Percentiles rank a stretch among this genome's conserved stretches.
phyloP scores from a whole-genome alignment of 2,329 filamentous ascomycete species.

The Xylariaceae sp. region DNA sequence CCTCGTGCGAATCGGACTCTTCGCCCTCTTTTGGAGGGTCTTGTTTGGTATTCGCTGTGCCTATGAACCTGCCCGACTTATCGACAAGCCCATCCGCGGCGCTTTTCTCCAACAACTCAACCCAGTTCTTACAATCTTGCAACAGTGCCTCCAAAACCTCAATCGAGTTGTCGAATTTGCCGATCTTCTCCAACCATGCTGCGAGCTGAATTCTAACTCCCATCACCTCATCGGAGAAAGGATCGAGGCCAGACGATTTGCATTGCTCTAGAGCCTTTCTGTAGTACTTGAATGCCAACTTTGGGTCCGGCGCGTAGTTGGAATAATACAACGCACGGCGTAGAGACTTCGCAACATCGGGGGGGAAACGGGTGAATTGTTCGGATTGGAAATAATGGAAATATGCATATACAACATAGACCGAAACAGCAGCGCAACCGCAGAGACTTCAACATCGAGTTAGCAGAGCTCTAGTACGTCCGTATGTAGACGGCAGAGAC shows the following conservation, averaged over 20 bases:
- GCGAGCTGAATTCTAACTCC: constrained; percentile 83
- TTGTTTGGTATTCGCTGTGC: constrained; percentile 9
- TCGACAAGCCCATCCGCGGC: constrained; percentile 45
- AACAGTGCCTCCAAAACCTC: constrained; percentile 75
- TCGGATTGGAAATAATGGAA: constrained; percentile 53
- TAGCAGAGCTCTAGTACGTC: constrained; percentile 16
- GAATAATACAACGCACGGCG: constrained; percentile 84
- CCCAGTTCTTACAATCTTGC: constrained; percentile 62
- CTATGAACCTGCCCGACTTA: constrained; percentile 36
- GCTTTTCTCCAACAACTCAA: constrained; percentile 50
- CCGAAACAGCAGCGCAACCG: constrained; percentile 31
- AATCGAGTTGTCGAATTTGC: constrained; percentile 65
- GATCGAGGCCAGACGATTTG: constrained; percentile 71
- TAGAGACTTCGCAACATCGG: constrained; percentile 70
- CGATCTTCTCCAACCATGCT: constrained; percentile 72
- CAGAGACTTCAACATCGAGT: constrained; percentile 35
- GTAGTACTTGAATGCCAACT: constrained; percentile 78
- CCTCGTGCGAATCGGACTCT: constrained; percentile 12
- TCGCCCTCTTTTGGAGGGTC: constrained; percentile 17
- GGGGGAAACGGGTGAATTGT: constrained; percentile 58
- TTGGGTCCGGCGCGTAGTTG: constrained; percentile 69
- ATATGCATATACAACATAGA: constrained; percentile 44
- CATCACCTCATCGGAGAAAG: constrained; percentile 84
- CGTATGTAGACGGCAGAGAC: background rate
- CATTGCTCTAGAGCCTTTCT: constrained; percentile 72